Base-by-base conservation (phyloP, 1,139 yeast genomes). In the Zhuliangozyma parablackwelliae region DNA sequence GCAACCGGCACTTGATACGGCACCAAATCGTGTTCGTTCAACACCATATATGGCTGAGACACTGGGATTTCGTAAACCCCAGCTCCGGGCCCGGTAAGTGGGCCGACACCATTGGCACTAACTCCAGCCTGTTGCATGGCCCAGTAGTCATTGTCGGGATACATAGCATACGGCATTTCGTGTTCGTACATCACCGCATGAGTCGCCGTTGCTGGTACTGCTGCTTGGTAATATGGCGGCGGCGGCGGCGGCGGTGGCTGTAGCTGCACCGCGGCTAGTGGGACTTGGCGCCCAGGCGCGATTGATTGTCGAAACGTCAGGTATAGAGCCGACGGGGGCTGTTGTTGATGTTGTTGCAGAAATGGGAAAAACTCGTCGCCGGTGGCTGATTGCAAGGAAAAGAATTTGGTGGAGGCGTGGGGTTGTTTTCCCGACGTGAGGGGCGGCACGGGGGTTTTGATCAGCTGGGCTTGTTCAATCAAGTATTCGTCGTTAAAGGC, bases 401-500 rank as follows among this genome's bases (percentile, higher is more conserved):
- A 40, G 32, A 34, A 35, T 23, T 47, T 51, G 10, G 51, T 42
- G 7, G 56, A 45, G 32, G 48, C 47, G 20, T 50, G 48, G 23
- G 43, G 55, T 32, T 43, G 42, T n/a, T 32, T 23, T 3, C 34
- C 28, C 12, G 49, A 30, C 10, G 54, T 30, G 5, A 47, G 36
- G 6, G 57, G 55, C 6, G 53, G 51, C 26, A 57, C 40, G 5
- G 63, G 60, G 2, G 58, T 50, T 36, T 48, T 50, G 26, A 63
- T 51, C 1, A 75, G 74, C 30, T 65, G 65, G 0, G 78, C 65
- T 45, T 73, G 78, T 43, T 73, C 78, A 33, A 73, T 72, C 33
- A 72, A 50, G 31, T 69, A 67, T 40, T 70, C 74, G 32, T 68
- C 73, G 37, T 66, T 69, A 36, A 59, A 56, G 9, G 46, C 72